A percentile compares a stretch with the other conserved stretches of the same genome.
phyloP scores from a whole-genome alignment of 371 early-diverging fungal species.

The Mortierella sp. region DNA sequence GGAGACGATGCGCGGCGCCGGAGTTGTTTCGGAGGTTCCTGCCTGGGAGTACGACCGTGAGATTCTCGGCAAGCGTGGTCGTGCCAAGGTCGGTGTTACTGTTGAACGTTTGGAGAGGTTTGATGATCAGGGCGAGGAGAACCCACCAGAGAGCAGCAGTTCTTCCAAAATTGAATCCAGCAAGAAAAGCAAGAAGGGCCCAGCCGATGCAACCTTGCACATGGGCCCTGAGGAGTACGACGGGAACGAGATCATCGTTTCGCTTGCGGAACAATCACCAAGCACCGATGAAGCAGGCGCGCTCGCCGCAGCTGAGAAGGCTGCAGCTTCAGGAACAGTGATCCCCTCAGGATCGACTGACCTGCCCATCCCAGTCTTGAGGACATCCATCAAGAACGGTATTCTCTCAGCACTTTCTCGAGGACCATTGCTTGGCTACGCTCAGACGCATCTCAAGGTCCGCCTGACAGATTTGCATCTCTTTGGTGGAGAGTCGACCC shows the following conservation, averaged over 20 bases:
- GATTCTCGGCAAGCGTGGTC: slow-evolving; percentile 79
- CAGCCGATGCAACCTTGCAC: background rate
- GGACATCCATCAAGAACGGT: slow-evolving; percentile 77
- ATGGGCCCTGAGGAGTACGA: slow-evolving; percentile 41
- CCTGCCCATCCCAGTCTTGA: slow-evolving; percentile 53
- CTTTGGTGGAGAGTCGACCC: slow-evolving; percentile 76
- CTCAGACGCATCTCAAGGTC: slow-evolving; percentile 78
- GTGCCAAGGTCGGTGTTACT: slow-evolving; percentile 72
- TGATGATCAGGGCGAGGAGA: slow-evolving; percentile 25
- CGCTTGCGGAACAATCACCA: slow-evolving; percentile 29
- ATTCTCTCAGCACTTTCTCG: slow-evolving; percentile 80
- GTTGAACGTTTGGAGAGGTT: slow-evolving; percentile 65
- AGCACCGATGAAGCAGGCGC: slow-evolving; percentile 29
- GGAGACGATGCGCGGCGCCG: slow-evolving; percentile 74
- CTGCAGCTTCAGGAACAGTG: slow-evolving; percentile 25
- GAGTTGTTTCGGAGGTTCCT: slow-evolving; percentile 42
- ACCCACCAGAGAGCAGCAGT: background rate
- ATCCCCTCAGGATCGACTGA: slow-evolving; percentile 60
- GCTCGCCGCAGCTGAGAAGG: slow-evolving; percentile 32
- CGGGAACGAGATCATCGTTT: slow-evolving; percentile 49
- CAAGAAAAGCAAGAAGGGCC: slow-evolving; percentile 1
- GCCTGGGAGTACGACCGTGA: slow-evolving; percentile 74
- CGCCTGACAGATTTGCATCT: slow-evolving; percentile 67
- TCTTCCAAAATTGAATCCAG: background rate
- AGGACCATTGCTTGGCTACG: slow-evolving; percentile 88